Conservation (phyloP, 1,139 yeast genomes). For the Williopsis jadinii region DNA sequence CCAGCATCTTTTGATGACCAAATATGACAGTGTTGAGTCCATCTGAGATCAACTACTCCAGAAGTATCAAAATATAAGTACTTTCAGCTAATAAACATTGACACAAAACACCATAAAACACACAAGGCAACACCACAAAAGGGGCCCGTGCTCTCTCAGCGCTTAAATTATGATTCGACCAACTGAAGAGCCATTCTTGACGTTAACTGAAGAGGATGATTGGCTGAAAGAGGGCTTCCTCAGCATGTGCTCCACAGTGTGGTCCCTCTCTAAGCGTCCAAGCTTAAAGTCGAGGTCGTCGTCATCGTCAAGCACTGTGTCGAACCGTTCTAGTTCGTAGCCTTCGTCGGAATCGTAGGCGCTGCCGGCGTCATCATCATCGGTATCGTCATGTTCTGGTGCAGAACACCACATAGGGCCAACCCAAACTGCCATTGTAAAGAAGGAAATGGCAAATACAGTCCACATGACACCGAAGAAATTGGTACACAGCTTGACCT, state of each 20-base stretch:
- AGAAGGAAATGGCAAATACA: neutral
- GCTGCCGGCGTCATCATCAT: conserved; percentile 2
- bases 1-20: too few relatives aligned
- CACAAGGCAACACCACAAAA: too few relatives aligned
- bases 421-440: conserved; percentile 5
- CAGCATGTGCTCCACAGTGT: neutral
- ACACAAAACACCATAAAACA: too few relatives aligned
- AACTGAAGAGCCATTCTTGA: too few relatives aligned
- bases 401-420: conserved; percentile 14
- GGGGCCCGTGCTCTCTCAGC: too few relatives aligned
- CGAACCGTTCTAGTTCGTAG: neutral
- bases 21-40: too few relatives aligned
- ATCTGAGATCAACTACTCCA: too few relatives aligned
- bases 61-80: too few relatives aligned
- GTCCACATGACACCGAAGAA: conserved; percentile 8
- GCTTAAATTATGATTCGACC: too few relatives aligned
- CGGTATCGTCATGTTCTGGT: conserved; percentile 4
- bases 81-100: too few relatives aligned
- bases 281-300: neutral
- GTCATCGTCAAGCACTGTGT: neutral
- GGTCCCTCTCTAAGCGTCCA: neutral
- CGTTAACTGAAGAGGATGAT: too few relatives aligned
- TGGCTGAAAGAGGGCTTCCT: neutral
- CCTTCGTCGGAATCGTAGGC: neutral
- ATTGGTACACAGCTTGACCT: neutral